Base-by-base conservation (phyloP, 2,329 filamentous ascomycete species). In the Ophiostoma montium region DNA sequence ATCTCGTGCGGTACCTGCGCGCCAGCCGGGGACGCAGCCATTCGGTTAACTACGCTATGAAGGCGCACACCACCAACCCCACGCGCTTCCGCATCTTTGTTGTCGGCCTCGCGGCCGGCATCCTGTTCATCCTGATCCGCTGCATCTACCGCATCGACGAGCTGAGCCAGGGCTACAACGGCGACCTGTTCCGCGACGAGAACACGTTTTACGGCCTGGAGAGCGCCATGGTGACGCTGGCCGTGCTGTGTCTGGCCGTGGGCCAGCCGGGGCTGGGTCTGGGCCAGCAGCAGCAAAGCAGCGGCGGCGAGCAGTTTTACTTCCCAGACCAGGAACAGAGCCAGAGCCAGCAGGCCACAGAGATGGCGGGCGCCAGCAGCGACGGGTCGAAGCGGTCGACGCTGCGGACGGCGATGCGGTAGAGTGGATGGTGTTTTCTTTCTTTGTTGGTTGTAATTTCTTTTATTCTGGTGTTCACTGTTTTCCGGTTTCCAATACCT, bases 91-190 rank as follows among this genome's bases (percentile, higher is more conserved):
- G 47, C 39, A 11, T 67, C 10, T 82, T 81, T 58, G 63, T 78
- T 12, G 55, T 61, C 2, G 75, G 71, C 41, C 62, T 82, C 1
- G 57, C 75, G 1, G 72, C 78, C n/a, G n/a, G n/a, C 0, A 76
- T 80, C 3, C 46, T 80, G 3, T 65, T 74, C 39, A 78, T 84
- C 55, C 71, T 83, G 35, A 70, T 72, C 4, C 68, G 81, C 15
- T 80, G 74, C 54, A 35, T 53, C 44, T 57, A 78, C 60, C 70
- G 81, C 48, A 76, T 82, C 38, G 76, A 76, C 10, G 81, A 85
- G 63, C 61, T 84, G 52, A 75, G 72, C 53, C 65, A 78, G 35
- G 80, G 80, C 1, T 84, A 79, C 66, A 57, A 61, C 23, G 78
- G 76, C 0, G 59, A 66, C 6, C 60, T 82, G 49, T 74, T 81